Base-by-base conservation (phyloP, 106 monocot genomes). In the Xerophyta viscosa region DNA sequence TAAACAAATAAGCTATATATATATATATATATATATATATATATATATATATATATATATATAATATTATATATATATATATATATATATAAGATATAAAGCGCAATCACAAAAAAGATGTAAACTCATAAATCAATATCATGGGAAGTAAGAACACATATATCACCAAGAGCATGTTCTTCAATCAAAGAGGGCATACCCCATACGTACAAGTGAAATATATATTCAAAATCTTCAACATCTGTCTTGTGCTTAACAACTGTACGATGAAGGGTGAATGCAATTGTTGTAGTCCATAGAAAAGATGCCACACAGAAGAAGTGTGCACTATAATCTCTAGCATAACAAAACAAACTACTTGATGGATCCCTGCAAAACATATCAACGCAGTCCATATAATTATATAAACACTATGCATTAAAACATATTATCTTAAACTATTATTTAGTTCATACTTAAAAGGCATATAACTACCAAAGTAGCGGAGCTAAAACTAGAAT, bases 291-390 rank as follows among this genome's bases (percentile, higher is more conserved):
- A 18, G 98, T 98, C 98, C 89, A 98, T 15, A 96, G 48, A 63
- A 98, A 98, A 24, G 98, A 98, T 51, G 98, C 89, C 31, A 98
- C 85, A 56, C 98, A 98, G 49, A 90, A 98, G 69, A 98, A 98
- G 54, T 96, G 88, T 51, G 83, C 78, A 66, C 88, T 88, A 36
- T 88, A 96, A 57, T 85, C 88, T 37, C 81, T 77, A 59, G 81
- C 81, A 67, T 79, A 71, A 62, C 94, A 96, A 70, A 85, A 96
- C 36, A 88, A 81, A 58, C 69, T 80, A 58, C 70, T 89, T 41
- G 94, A 85, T 55, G 88, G 88, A 33, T 88, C 94, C 70, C 94
- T 96, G 71, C 28, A 81, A 60, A 12, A 43, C 8, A 20, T 21
- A 37, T 19, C 22, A 24, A 21, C 20, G 23, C 7, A 56, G 14